Evolutionary conservation across 2,329 filamentous ascomycete genomes (phyloP).

Genomic region (Cytospora schulzeri): DNA sequence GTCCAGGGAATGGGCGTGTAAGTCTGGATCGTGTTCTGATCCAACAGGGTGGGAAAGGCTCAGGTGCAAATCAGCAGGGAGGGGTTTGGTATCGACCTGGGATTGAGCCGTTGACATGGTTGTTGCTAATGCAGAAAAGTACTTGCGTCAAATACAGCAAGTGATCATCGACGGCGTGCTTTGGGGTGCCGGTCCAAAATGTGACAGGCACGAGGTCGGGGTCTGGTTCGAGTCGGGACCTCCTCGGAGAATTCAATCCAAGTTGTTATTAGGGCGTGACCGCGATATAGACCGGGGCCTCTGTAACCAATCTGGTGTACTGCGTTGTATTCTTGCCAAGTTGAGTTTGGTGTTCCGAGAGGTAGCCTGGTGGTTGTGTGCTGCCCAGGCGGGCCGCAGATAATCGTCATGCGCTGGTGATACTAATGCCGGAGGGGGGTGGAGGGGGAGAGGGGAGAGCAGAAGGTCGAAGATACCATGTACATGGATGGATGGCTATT

Average conservation of each 20-base stretch:
- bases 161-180: slow-evolving; percentile 34
- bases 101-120: slow-evolving; percentile 45
- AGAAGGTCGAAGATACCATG: slow-evolving; percentile 1
- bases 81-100: slow-evolving; percentile 38
- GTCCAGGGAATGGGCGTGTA: slow-evolving; percentile 43
- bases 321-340: neutral
- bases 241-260: slow-evolving; percentile 18
- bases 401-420: slow-evolving; percentile 4
- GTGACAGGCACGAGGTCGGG: slow-evolving; percentile 18
- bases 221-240: slow-evolving; percentile 18
- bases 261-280: slow-evolving; percentile 14
- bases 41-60: slow-evolving; percentile 39
- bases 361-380: slow-evolving; percentile 11
- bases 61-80: slow-evolving; percentile 38
- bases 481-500: neutral
- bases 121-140: slow-evolving; percentile 30
- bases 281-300: slow-evolving; percentile 6
- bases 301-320: neutral
- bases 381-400: slow-evolving; percentile 1
- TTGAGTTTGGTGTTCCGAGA: slow-evolving; percentile 13
- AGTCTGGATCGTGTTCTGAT: slow-evolving; percentile 34
- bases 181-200: slow-evolving; percentile 18
- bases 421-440: slow-evolving; percentile 4
- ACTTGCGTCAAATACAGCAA: slow-evolving; percentile 31
- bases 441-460: neutral